Evolutionary conservation across 176 grass and related monocot genomes (phyloP), one percentile per base, ranked within the genome.

Genomic region (Juncus inflexus): DNA sequence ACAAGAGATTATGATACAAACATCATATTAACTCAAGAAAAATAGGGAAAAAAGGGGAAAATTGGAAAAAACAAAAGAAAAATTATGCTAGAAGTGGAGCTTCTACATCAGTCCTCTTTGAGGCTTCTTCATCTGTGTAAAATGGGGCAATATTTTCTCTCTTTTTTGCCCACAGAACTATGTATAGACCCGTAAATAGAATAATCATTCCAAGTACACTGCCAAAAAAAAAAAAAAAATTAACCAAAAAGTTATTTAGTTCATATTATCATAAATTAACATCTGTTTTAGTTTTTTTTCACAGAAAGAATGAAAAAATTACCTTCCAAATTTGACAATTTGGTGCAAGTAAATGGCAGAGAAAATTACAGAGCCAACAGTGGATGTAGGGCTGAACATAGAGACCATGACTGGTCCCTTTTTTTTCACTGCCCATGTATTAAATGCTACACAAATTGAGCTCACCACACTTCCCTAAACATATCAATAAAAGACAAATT

Each of bases 331-430:
- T 13, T 82, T 64, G 55, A 95, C 42, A 12, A 62, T 58, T 41
- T 88, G 72, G 0, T 82, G 60, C 61, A 95, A 70, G 67, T 86
- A 69, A 16, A 90, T 75, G 9, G 76, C 81, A 0, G 90, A 90
- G 51, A 90, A 80, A 51, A 90, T 66, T 2, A 72, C 76, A 7
- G 90, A 78, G 64, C 83, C 75, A 14, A 95, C 76, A 4, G 83
- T 90, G 69, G 83, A 82, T 12, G 69, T 82, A 0, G 91, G 86
- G 69, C 57, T 87, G 69, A 95, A 95, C 58, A 87, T 82, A 12
- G 81, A 90, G 49, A 90, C 86, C 36, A 87, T 77, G 7, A 95
- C 78, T 0, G 86, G 84, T 7, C 91, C 87, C 79, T 86, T 95
- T 79, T 65, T 86, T 58, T 90, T 88, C 28, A 90, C 63, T 1